Evolutionary conservation across 495 filamentous ascomycete genomes (phyloP), one percentile per base, ranked within the genome.

Genomic region (Jackrogersella minutella): DNA sequence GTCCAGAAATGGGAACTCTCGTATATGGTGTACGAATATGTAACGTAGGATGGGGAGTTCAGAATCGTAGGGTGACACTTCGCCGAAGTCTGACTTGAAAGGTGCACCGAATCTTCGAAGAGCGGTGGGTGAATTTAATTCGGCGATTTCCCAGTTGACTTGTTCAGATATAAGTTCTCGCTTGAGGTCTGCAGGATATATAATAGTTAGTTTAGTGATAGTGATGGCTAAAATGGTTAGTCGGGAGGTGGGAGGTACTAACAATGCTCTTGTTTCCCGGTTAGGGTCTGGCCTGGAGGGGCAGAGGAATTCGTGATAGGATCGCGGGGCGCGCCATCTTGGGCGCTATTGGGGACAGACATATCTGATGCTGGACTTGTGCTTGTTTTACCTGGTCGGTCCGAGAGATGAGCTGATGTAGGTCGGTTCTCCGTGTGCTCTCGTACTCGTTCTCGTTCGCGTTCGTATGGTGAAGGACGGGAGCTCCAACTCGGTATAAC

Each of bases 261-360:
- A 97, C 93, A 99, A 75, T 99, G 96, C 77, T 99, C 95, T 84
- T 99, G 96, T 78, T 97, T 98, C 58, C 95, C 95, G 1, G 93
- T 97, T 65, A 99, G 78, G 28, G 73, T 70, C 62, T 82, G 79
- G 46, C 66, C 63, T 10, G 76, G 72, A 37, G 68, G 64, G 44
- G 70, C 64, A 28, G 61, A 17, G 14, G 64, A 41, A 14, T 24
- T 30, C 3, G 53, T 51, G 11, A 58, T 40, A 55, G 43, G 46
- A 34, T 54, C 62, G 58, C 44, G 49, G 58, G 58, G 62, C 37
- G 60, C 40, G 55, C 50, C 64, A 70, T 70, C 67, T 51, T 69
- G 72, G 59, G 56, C 34, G 46, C 57, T 46, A 54, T 70, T 55
- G 33, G 33, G 31, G 40, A 43, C 11, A 69, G 72, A 61, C 72